Evolutionary conservation across 352 stramenopile species (phyloP).

Genomic region (Globisporangium nodosum): DNA sequence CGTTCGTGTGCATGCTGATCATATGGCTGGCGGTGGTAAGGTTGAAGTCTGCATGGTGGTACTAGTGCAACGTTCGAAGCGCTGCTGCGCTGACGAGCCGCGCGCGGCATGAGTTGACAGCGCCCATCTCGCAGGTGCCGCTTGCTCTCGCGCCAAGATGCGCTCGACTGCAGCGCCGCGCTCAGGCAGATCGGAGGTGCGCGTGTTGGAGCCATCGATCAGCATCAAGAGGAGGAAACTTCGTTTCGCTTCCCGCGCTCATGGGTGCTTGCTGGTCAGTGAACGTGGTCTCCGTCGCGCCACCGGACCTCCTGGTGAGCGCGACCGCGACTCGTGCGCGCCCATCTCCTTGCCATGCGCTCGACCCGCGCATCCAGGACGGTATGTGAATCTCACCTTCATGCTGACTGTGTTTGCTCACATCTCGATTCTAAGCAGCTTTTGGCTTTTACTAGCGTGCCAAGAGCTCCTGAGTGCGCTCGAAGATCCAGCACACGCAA

Average conservation of each 20-base stretch:
- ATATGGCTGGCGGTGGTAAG: slow-evolving; percentile 19
- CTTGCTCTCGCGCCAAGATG: slow-evolving; percentile 10
- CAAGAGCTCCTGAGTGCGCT: background rate
- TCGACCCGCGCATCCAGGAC: slow-evolving; percentile 3
- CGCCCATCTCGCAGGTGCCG: slow-evolving; percentile 4
- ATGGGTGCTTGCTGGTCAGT: background rate
- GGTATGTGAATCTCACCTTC: background rate
- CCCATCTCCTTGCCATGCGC: background rate
- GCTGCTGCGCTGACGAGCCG: background rate
- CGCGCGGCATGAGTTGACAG: background rate
- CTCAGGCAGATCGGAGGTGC: slow-evolving; percentile 15
- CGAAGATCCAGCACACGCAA: slow-evolving; percentile 1
- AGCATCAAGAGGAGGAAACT: too few species aligned
- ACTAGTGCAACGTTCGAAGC: background rate
- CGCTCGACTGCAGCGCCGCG: slow-evolving; percentile 1
- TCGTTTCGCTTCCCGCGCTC: too few species aligned
- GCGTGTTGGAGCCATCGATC: background rate
- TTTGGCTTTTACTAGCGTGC: background rate
- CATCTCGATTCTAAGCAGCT: background rate
- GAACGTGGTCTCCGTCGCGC: slow-evolving; percentile 2
- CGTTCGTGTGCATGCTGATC: slow-evolving; percentile 1
- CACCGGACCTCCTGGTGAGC: slow-evolving; percentile 6
- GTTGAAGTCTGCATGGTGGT: background rate
- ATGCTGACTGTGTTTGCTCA: background rate
- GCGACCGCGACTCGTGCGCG: background rate